Percentiles rank a stretch among this genome's conserved stretches.
Evolutionary conservation across 192 early-diverging fungal genomes (phyloP).

Genomic region (Dispira simplex): DNA sequence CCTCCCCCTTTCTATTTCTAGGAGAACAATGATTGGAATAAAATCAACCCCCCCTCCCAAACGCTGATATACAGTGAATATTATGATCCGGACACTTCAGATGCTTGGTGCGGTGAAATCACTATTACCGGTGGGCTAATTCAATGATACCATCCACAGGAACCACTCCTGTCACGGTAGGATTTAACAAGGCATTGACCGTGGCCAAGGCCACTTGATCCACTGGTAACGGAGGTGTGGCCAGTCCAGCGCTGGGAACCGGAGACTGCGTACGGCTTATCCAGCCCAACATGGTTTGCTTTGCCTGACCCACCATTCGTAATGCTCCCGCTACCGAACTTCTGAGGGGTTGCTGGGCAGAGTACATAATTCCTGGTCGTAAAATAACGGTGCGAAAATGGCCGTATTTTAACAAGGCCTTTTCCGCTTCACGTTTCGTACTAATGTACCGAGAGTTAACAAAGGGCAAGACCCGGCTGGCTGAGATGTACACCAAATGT

Average conservation of each 20-base stretch:
- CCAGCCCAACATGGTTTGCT: not conserved
- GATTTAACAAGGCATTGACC: slow-evolving; percentile 12
- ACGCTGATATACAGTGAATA: too few relatives aligned
- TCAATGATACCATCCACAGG: slow-evolving; percentile 10
- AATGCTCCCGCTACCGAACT: slow-evolving; percentile 39
- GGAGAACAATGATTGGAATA: too few relatives aligned
- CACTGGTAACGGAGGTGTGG: slow-evolving; percentile 20
- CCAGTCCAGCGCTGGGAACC: slow-evolving; percentile 1
- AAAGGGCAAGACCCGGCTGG: slow-evolving; percentile 42
- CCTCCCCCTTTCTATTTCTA: too few relatives aligned
- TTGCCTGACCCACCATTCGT: slow-evolving; percentile 19
- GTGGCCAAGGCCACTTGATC: slow-evolving; percentile 24
- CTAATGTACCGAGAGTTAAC: slow-evolving; percentile 47
- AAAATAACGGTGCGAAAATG: slow-evolving; percentile 33
- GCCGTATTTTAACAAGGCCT: slow-evolving; percentile 28
- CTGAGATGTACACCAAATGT: slow-evolving; percentile 53
- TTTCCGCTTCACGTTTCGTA: slow-evolving; percentile 58
- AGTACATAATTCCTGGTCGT: slow-evolving; percentile 50
- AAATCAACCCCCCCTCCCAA: too few relatives aligned
- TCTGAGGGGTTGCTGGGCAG: slow-evolving; percentile 33
- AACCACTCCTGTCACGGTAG: not conserved
- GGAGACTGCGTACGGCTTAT: slow-evolving; percentile 8
- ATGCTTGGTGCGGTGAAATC: too few relatives aligned
- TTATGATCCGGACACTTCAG: too few relatives aligned
- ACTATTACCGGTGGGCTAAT: not conserved